Evolutionary conservation across 2,329 filamentous ascomycete genomes (phyloP), one percentile per base, ranked within the genome.

Genomic region (Alternaria arbusti): DNA sequence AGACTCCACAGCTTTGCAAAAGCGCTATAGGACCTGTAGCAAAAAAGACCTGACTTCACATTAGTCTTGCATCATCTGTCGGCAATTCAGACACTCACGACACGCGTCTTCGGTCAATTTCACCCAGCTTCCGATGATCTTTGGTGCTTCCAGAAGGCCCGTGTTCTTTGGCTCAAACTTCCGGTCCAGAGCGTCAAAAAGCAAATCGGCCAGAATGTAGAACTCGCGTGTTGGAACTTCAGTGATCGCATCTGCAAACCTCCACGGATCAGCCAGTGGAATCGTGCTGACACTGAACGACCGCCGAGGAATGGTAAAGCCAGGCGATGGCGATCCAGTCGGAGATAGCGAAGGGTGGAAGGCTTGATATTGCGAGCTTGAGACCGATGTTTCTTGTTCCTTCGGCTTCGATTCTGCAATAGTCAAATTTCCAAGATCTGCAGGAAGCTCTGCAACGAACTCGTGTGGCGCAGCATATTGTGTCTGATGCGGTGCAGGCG

Each of bases 181-280:
- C n/a, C 70, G 59, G 46, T 79, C 76, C 22, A 79, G 45, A 8
- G 70, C 69, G 57, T 79, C 77, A 51, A 76, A 79, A 11, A 79
- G 51, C 47, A 79, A 46, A 49, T 79, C 77, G 11, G 77, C 77
- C 20, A 79, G 66, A 11, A 77, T 71, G 23, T 77, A 79, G 58
- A 79, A 79, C 46, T 79, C 77, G 26, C 74, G 70, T 6, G 77
- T 79, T 11, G 77, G 76, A 23, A 71, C 58, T 57, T 79, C 77
- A 6, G 75, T 78, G 0, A 61, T 50, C 50, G 74, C 64, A 54
- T 79, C 76, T 13, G 72, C 76, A 49, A 79, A 71, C 43, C 75
- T 68, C 77, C 77, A 79, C 10, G 75, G 77, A 56, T 78, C 77
- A n/a, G 74, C 71, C 12, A 74, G 51, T 15, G 74, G 74, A 23